These are phyloP conservation scores for Casuarina glauca DNA, from an alignment of 306 rosid genomes.

Conservation along the genomic window DNA sequence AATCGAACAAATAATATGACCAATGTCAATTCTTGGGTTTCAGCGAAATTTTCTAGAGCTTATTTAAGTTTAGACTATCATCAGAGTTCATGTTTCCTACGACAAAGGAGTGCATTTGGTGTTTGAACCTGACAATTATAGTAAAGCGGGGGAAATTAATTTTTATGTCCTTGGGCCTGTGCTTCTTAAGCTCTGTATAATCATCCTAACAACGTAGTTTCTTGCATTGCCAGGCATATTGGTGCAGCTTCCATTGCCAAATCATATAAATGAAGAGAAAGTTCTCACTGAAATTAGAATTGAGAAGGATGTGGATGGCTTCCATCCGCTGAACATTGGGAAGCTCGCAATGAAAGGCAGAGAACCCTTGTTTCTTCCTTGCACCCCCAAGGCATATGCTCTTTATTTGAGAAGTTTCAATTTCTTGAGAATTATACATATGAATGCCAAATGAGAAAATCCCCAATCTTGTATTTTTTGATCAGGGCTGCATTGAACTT, in stretches of 20 bases:
- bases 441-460: constrained; percentile 12
- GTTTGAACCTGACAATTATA: not conserved
- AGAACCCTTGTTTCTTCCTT: constrained; percentile 82
- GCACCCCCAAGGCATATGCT: constrained; percentile 79
- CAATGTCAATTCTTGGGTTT: too few species aligned
- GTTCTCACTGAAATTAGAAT: constrained; percentile 80
- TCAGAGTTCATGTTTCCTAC: not conserved
- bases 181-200: not conserved
- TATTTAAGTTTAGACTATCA: not conserved
- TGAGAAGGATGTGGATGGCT: constrained; percentile 94
- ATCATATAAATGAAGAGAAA: constrained; percentile 82
- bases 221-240: constrained; percentile 64
- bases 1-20: not conserved
- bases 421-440: constrained; percentile 44
- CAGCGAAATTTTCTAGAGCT: not conserved
- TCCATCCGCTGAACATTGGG: constrained; percentile 88
- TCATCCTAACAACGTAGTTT: constrained; percentile 17
- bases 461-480: not conserved
- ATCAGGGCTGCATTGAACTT: constrained; percentile 90
- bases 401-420: constrained; percentile 11
- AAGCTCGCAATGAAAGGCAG: constrained; percentile 97
- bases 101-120: not conserved
- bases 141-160: not conserved
- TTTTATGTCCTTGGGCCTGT: not conserved
- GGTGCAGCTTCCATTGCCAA: constrained; percentile 96